Evolutionary conservation across 169 alveolate genomes (phyloP), one percentile per base, ranked within the genome.

Genomic region (Plasmodium berghei): DNA sequence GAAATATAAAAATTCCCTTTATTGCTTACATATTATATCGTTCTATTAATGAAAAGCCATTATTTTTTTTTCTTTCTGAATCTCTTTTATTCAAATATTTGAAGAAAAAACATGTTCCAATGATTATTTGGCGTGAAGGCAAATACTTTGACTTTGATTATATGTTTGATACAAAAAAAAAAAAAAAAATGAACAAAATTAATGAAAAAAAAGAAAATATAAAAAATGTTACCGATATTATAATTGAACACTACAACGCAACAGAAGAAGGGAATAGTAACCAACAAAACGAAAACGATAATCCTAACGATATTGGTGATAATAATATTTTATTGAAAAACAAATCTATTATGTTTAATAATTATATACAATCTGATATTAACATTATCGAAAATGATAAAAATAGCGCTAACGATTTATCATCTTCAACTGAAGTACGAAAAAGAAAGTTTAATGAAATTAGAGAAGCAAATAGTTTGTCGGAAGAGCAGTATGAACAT

Each of bases 1-100:
- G 18, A 0, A 73, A 3, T 10, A 16, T 64, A 20, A 18, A 28
- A 14, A 48, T 67, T 12, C 55, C 90, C 14, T 83, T 83, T 42
- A 40, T 9, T 22, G 24, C 85, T 6, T 83, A 83, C 49, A 28
- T 56, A 12, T 59, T 83, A 18, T 66, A 56, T 61, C 20, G 16
- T 1, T 22, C 71, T 3, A 28, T 52, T 67, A 28, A 34, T 9
- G 70, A 59, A 22, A 86, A 86, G 40, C 86, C 87, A 14, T 62
- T 45, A 52, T 56, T 86, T 22, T 71, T 71, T 45, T 61, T 86
- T 54, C 64, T 86, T 54, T 56, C 91, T n/a, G 72, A 64, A 71
- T 62, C 40, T 18, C 40, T 20, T n/a, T 46, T 86, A 46, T 9
- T 86, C 28, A 16, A 24, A 6, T 63, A 59, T 52, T 34, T 86